Base-by-base conservation (phyloP, 1,139 yeast species). In the Petasospora fabianii region DNA sequence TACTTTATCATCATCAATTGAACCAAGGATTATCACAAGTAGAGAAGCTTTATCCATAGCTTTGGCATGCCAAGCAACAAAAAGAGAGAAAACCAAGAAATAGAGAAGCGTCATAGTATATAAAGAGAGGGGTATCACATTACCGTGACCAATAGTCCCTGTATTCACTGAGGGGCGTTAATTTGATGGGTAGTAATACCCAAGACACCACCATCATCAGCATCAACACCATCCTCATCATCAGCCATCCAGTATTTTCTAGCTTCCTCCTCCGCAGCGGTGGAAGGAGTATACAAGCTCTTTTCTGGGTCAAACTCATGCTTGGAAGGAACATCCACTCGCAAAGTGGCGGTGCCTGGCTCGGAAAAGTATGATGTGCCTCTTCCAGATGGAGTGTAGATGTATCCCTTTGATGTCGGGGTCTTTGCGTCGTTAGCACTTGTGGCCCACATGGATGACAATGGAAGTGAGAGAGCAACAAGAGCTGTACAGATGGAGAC, bases 391-490 rank as follows among this genome's bases (percentile, higher is more conserved):
- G 49, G 42, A 7, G 45, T 24, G 20, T 34, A 47, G 35, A 39
- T 31, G 10, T 34, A 37, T 3, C 54, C 51, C 3, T 51, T 30
- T 6, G 65, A 51, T 13, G 58, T 59, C 11, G 72, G 62, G 11
- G 51, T 50, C 6, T 71, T 56, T 2, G 65, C 47, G 38, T 71
- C 71, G 49, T 76, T 77, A 3, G 78, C 71, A n/a, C 80, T 61
- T 4, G 74, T 62, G 2, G 96, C 95, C 97, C 97, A 88, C 71
- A 87, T 73, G 0, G 96, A 79, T 0, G 95, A 79, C 36, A 88
- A 63, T 1, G 97, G 97, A 39, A 88, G 66, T 8, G 88, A 82
- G 24, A 85, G 56, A 0, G 83, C 83, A 12, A 73, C 76, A 14
- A 75, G 42, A 28, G 73, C 52, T 1, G 68, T 58, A 0, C 76